These are phyloP conservation scores for Blastomyces parvus DNA, from an alignment of 2,329 filamentous ascomycete species.

Conservation along the genomic window DNA sequence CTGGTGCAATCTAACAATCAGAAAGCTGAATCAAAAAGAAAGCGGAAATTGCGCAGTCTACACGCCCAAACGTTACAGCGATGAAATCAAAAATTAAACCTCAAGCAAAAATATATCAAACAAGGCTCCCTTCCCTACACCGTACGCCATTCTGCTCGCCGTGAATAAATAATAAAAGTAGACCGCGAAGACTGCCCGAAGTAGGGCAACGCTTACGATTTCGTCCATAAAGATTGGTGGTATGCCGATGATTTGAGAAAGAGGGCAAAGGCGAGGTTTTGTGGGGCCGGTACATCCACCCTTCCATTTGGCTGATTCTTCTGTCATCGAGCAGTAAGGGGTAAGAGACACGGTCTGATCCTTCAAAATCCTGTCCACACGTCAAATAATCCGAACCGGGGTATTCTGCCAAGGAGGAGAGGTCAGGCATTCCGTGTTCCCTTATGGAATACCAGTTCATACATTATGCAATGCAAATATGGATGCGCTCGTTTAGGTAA, in stretches of 20 bases:
- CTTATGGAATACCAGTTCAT: not conserved
- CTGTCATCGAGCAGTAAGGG: not conserved
- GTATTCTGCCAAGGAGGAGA: not conserved
- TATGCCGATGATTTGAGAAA: not conserved
- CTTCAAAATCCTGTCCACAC: not conserved
- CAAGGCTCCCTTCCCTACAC: not conserved
- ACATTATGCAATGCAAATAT: not conserved
- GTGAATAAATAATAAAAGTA: slow-evolving; percentile 4
- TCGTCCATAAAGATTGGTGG: not conserved
- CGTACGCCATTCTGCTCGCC: slow-evolving; percentile 5
- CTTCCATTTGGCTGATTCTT: not conserved
- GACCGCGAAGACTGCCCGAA: not conserved
- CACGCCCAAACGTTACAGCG: not conserved
- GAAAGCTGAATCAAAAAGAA: not conserved
- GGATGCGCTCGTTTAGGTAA: slow-evolving; percentile 29
- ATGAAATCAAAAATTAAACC: not conserved
- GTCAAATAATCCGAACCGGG: not conserved
- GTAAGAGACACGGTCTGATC: not conserved
- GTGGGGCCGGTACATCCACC: not conserved
- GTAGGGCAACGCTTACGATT: not conserved
- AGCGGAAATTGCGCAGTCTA: not conserved
- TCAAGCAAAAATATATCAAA: not conserved
- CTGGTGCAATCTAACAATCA: not conserved
- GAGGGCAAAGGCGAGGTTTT: not conserved
- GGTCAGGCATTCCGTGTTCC: not conserved